Base-by-base conservation (phyloP, 2,329 filamentous ascomycete genomes). In the Eutypella sp. region DNA sequence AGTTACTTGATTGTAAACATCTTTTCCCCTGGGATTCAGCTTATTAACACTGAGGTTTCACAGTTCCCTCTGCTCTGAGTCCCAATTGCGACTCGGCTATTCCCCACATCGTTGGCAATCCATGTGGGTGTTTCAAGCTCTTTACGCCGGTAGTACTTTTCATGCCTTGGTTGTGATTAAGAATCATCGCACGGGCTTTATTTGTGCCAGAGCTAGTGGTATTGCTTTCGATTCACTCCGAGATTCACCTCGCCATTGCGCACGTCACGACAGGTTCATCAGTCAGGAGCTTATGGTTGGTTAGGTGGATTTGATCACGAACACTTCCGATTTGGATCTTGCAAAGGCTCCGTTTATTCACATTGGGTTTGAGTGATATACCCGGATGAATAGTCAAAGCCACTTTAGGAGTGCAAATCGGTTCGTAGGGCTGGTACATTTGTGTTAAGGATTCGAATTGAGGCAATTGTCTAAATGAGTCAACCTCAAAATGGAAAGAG, bases 401-500 rank as follows among this genome's bases (percentile, higher is more conserved):
- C 19, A 15, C 11, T 22, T 23, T 39, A 7, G 20, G n/a, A 24
- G 3, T 11, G n/a, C 23, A 39, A 19, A 11, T 39, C 22, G 36
- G 18, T 13, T 19, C 23, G 36, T 41, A 47, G 42, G 45, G 47
- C 46, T 52, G 47, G 44, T 49, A 48, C 41, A 45, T 42, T 41
- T 45, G n/a, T n/a, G n/a, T 51, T 40, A 19, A 31, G 33, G 41
- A 46, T 45, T 49, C 44, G 41, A 50, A 49, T 54, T 54, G 56
- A 49, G 60, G 57, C 58, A 51, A 50, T 51, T 47, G 53, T 56
- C 58, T 73, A 72, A 71, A 81, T 80, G 78, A 79, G 70, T 73
- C 70, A 67, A 63, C 58, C 61, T 58, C 71, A 78, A 70, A 65
- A 80, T 79, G 77, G 71, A 66, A 70, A 65, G 63, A 66, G 66